Percentiles rank a stretch among this genome's conserved stretches.
Conservation (phyloP, 257 asterid genomes). For the Misopates orontium region DNA sequence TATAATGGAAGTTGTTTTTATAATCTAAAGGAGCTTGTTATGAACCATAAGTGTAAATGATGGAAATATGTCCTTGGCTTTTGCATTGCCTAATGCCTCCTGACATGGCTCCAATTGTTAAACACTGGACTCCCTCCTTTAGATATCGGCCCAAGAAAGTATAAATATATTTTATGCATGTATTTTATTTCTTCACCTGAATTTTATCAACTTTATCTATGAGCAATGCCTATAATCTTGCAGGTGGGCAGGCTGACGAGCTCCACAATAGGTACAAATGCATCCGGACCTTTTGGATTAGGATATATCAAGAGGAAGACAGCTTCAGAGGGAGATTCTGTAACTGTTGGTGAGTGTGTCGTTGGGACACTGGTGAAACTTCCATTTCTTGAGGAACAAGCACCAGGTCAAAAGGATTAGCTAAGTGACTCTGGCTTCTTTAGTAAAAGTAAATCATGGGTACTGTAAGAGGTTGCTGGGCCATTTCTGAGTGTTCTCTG, state of each 20-base stretch:
- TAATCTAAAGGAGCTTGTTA: conserved; percentile 15
- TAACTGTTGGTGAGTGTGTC: conserved; percentile 59
- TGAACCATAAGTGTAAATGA: not conserved
- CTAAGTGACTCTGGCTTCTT: conserved; percentile 20
- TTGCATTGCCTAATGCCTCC: not conserved
- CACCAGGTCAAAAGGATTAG: conserved; percentile 42
- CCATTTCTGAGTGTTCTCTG: conserved; percentile 14
- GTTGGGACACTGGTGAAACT: conserved; percentile 76
- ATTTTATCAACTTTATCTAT: conserved; percentile 24
- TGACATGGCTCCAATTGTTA: not conserved
- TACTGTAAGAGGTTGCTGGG: conserved; percentile 10
- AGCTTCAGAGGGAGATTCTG: conserved; percentile 73
- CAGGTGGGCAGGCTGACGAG: conserved; percentile 96
- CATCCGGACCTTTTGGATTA: conserved; percentile 70
- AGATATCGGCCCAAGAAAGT: not conserved
- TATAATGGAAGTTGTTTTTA: conserved; percentile 1
- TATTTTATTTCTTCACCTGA: not conserved
- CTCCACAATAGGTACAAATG: conserved; percentile 56
- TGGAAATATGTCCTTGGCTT: not conserved
- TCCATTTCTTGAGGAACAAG: conserved; percentile 74
- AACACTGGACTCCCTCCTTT: not conserved
- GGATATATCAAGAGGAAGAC: conserved; percentile 80
- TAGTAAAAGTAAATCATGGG: conserved; percentile 4
- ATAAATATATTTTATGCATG: not conserved
- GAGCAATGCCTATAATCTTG: conserved; percentile 23